A percentile compares a stretch with the other conserved stretches of the same genome.
phyloP scores from a whole-genome alignment of 1,284 basidiomycete genomes.

The Microbotryomycetes sp. region DNA sequence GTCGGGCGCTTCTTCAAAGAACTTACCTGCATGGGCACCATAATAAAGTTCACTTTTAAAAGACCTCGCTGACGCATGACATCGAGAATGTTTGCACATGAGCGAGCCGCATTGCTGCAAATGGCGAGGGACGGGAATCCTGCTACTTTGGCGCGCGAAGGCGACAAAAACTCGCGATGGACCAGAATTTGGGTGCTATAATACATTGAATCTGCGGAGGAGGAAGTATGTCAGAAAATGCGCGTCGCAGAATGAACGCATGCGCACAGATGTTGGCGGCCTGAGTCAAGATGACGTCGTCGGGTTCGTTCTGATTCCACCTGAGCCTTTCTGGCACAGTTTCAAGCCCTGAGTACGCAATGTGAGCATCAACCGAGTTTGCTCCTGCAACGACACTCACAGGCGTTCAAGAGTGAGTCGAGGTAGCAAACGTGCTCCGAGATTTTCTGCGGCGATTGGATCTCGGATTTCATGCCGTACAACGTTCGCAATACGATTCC shows the following conservation, averaged over 20 bases:
- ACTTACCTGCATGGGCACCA: slow-evolving; percentile 16
- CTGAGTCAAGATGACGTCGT: not conserved
- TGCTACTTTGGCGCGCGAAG: slow-evolving; percentile 23
- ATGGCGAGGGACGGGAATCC: slow-evolving; percentile 36
- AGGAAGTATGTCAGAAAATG: not conserved
- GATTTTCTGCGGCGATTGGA: not conserved
- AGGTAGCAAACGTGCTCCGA: not conserved
- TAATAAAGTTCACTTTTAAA: slow-evolving; percentile 6
- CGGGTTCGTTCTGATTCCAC: slow-evolving; percentile 8
- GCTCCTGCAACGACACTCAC: not conserved
- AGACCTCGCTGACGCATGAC: slow-evolving; percentile 3
- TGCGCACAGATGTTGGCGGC: not conserved
- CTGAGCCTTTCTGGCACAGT: slow-evolving; percentile 10
- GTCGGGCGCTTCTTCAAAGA: not conserved
- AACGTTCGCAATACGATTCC: not conserved
- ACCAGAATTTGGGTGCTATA: slow-evolving; percentile 19
- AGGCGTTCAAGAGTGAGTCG: slow-evolving; percentile 6
- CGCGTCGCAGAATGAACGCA: not conserved
- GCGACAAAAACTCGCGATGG: slow-evolving; percentile 30
- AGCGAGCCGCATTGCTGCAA: slow-evolving; percentile 31
- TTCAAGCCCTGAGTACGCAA: slow-evolving; percentile 8
- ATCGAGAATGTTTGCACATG: slow-evolving; percentile 25
- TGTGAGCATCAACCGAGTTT: not conserved
- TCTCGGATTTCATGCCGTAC: not conserved
- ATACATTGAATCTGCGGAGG: not conserved